Percentiles rank a stretch among this genome's conserved stretches.
phyloP scores from a whole-genome alignment of 140 eudicot genomes.

The Erigeron philadelphicus region DNA sequence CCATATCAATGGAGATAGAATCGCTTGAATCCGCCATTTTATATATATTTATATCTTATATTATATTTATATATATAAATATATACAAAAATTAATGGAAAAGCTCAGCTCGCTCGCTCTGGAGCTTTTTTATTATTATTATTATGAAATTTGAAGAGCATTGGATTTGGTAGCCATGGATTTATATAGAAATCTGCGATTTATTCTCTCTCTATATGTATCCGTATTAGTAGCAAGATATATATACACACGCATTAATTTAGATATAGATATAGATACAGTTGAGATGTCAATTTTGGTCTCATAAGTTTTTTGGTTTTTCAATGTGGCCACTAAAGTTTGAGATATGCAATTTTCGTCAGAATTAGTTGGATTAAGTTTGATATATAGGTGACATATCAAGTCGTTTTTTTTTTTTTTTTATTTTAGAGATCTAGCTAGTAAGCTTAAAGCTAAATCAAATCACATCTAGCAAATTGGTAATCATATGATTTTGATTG shows the following conservation, averaged over 20 bases:
- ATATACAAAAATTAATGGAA: too few species aligned
- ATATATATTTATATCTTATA: not conserved
- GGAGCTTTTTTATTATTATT: not conserved
- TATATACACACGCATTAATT: conserved; percentile 3
- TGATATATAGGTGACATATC: not conserved
- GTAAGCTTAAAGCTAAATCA: too few species aligned
- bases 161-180: conserved; percentile 42
- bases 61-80: too few species aligned
- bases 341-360: not conserved
- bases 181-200: conserved; percentile 41
- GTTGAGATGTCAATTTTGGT: conserved; percentile 19
- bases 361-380: not conserved
- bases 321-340: conserved; percentile 18
- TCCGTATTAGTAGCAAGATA: conserved; percentile 9
- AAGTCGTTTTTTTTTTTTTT: too few species aligned
- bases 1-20: conserved; percentile 51
- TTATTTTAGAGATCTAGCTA: too few species aligned
- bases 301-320: conserved; percentile 3
- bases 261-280: not conserved
- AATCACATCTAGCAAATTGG: too few species aligned
- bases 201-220: conserved; percentile 27
- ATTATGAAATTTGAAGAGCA: conserved; percentile 36
- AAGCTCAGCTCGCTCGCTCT: conserved; percentile 17
- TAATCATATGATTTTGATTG: too few species aligned
- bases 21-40: conserved; percentile 63